Evolutionary conservation across 768 basidiomycete genomes (phyloP), one percentile per base, ranked within the genome.

Genomic region (Auricularia auricula-judae): DNA sequence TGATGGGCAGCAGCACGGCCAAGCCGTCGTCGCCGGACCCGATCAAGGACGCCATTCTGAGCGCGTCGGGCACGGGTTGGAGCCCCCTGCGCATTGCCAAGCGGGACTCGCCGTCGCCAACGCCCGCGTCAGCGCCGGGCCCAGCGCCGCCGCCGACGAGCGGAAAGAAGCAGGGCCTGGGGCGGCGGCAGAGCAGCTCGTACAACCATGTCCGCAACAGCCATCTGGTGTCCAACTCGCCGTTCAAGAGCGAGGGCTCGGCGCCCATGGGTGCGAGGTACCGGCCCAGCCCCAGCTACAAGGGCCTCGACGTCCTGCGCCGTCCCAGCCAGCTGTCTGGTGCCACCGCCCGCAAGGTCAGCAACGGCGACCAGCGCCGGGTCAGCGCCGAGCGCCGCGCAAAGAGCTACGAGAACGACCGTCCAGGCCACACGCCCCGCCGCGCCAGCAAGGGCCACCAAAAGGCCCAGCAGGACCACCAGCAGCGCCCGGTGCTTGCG

Each of bases 191-290:
- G 16, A 91, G 89, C 7, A 86, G 85, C 51, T 91, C 88, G 74
- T 93, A 87, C 76, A 86, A 83, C 68, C 90, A 90, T 74, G 81
- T 92, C 67, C 82, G 81, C 70, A 86, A 78, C 69, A 89, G 86
- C 72, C 86, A 87, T 71, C 85, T 92, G 64, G 91, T 93, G 18
- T 86, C 87, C 35, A 91, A 91, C 68, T 93, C 91, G 11, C 91
- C 91, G 10, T 93, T 93, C 78, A 89, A 88, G 70, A 56, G 33
- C 8, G 54, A 53, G 39, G 34, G 36, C 62, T 35, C 56, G 8
- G 56, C 23, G 23, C 56, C 56, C 23, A 29, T 59, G 8, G 56
- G 56, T 29, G 56, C 56, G 1, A 5, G 29, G 34, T 59, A 8
- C 29, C 18, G 56, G 11, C 56, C 56, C 3, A 14, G 16, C 11